These are phyloP conservation scores for Xylaria polymorpha DNA, from an alignment of 2,329 filamentous ascomycete species.

Conservation along the genomic window DNA sequence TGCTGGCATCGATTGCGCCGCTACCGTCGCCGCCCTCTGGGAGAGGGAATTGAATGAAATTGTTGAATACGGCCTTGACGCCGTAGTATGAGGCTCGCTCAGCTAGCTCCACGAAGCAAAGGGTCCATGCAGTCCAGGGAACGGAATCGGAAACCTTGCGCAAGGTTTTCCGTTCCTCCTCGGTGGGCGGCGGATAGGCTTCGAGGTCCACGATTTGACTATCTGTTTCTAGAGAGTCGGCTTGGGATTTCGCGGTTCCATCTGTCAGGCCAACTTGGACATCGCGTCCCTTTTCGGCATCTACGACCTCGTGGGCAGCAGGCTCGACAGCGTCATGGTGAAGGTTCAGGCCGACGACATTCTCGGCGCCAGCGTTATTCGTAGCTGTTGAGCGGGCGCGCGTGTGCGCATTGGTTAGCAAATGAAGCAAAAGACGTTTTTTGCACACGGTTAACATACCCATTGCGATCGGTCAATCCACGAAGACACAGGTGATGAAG, in stretches of 20 bases:
- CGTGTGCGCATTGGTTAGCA: background rate
- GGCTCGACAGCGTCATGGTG: slow-evolving; percentile 33
- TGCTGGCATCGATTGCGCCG: slow-evolving; percentile 44
- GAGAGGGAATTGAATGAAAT: slow-evolving; percentile 65
- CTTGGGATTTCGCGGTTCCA: slow-evolving; percentile 28
- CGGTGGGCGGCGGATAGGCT: slow-evolving; percentile 54
- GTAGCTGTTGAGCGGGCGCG: slow-evolving; percentile 23
- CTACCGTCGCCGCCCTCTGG: slow-evolving; percentile 53
- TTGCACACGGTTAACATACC: slow-evolving; percentile 15
- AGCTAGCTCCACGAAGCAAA: slow-evolving; percentile 63
- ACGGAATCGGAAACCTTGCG: slow-evolving; percentile 60
- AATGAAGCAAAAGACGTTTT: background rate
- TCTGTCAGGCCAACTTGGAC: background rate
- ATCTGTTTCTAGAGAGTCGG: slow-evolving; percentile 27
- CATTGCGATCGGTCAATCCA: slow-evolving; percentile 21
- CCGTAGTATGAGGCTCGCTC: slow-evolving; percentile 67
- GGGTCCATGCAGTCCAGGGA: slow-evolving; percentile 57
- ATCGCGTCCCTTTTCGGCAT: slow-evolving; percentile 19
- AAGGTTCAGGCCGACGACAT: slow-evolving; percentile 36
- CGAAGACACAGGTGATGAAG: slow-evolving; percentile 5
- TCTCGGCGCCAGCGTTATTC: slow-evolving; percentile 30
- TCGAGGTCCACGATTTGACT: slow-evolving; percentile 42
- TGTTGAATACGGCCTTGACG: slow-evolving; percentile 61
- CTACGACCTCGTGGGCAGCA: background rate
- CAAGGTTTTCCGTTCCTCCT: slow-evolving; percentile 58